phyloP scores from a whole-genome alignment of 345 rosid genomes.

The Euphorbia peplus region DNA sequence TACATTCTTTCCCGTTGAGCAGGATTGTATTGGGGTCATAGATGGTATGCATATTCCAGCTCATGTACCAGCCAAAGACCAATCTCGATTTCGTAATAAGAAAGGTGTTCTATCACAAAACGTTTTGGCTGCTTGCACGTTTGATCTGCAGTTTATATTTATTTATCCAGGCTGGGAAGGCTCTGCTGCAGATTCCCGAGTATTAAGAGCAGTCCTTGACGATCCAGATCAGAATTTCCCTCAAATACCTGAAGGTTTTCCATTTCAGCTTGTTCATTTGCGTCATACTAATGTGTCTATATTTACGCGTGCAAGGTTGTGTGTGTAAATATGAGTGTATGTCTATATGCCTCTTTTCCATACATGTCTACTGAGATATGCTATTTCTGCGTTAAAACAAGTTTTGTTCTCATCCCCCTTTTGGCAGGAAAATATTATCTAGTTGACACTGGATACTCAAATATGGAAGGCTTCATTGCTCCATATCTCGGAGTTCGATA shows the following conservation, averaged over 20 bases:
- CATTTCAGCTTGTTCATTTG: neutral
- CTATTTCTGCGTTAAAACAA: slow-evolving; percentile 3
- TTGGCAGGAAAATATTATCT: slow-evolving; percentile 67
- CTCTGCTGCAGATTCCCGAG: slow-evolving; percentile 62
- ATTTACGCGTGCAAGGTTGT: neutral
- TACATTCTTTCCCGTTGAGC: slow-evolving; percentile 21
- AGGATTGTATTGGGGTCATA: slow-evolving; percentile 76
- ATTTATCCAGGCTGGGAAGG: slow-evolving; percentile 90
- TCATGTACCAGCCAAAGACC: slow-evolving; percentile 72
- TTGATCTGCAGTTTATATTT: slow-evolving; percentile 69
- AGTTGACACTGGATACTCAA: slow-evolving; percentile 60
- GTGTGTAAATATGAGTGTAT: neutral
- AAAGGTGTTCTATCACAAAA: slow-evolving; percentile 65
- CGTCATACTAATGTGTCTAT: neutral
- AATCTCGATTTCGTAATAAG: slow-evolving; percentile 64
- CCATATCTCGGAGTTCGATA: slow-evolving; percentile 66
- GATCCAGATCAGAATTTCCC: slow-evolving; percentile 86
- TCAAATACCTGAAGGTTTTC: slow-evolving; percentile 56
- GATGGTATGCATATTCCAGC: slow-evolving; percentile 77
- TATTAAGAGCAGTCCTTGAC: slow-evolving; percentile 68
- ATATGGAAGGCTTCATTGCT: slow-evolving; percentile 65
- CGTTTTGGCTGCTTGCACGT: slow-evolving; percentile 77
- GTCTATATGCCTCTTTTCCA: neutral
- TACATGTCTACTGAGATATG: slow-evolving; percentile 3
- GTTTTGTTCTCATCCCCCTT: neutral